These are phyloP conservation scores for Epichloe aotearoae DNA, from an alignment of 2,329 filamentous ascomycete genomes.

Conservation along the genomic window DNA sequence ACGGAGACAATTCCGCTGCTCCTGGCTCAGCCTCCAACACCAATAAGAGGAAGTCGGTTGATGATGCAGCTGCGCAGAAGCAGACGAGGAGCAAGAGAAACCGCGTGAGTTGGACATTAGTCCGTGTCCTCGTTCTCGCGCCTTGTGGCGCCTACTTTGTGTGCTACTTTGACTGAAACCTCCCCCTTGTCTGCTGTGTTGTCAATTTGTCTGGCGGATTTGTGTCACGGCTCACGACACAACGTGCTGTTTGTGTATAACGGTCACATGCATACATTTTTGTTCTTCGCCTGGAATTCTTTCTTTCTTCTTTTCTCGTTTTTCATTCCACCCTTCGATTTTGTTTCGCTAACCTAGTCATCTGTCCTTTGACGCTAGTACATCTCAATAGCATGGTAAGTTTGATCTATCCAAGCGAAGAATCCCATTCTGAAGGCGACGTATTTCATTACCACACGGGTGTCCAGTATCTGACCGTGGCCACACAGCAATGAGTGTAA, in stretches of 20 bases:
- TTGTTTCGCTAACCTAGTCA: neutral
- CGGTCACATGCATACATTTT: neutral
- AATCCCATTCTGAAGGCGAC: neutral
- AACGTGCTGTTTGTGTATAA: neutral
- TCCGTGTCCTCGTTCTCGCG: neutral
- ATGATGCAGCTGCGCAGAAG: constrained; percentile 32
- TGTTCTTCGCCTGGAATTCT: neutral
- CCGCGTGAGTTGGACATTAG: constrained; percentile 28
- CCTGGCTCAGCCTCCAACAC: constrained; percentile 7
- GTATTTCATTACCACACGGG: neutral
- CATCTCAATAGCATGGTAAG: constrained; percentile 49
- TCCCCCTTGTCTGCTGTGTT: neutral
- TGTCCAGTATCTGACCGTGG: neutral
- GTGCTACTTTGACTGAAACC: neutral
- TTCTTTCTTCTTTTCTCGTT: neutral
- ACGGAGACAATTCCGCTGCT: constrained; percentile 38
- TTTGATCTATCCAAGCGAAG: neutral
- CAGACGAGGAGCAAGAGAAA: constrained; percentile 49
- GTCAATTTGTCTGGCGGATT: neutral
- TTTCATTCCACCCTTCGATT: too few species aligned
- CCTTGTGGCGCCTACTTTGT: neutral
- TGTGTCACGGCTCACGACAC: neutral
- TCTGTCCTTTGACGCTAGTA: constrained; percentile 25
- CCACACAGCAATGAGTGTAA: constrained; percentile 56
- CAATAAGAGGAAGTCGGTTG: constrained; percentile 26